A percentile compares a stretch with the other conserved stretches of the same genome.
phyloP scores from a whole-genome alignment of 1,284 basidiomycete species.

The Blastosporella zonata region DNA sequence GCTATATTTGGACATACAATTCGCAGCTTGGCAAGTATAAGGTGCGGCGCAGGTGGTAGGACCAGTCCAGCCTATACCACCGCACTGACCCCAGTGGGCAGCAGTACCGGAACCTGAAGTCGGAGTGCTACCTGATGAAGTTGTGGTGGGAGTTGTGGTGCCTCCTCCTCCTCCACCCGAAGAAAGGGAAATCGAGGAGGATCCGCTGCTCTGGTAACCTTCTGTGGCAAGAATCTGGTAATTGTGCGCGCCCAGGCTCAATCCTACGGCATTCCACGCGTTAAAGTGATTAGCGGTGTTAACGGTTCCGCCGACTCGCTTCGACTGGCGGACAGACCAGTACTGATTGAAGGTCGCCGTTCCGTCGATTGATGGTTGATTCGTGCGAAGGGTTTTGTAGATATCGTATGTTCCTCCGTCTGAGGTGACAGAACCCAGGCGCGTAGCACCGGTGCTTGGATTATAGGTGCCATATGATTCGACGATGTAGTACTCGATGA shows the following conservation, averaged over 20 bases:
- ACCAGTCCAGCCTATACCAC: constrained; percentile 3
- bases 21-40: not conserved
- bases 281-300: constrained; percentile 26
- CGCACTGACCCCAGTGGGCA: constrained; percentile 1
- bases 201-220: constrained; percentile 27
- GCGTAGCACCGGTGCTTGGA: constrained; percentile 27
- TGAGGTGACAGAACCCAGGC: constrained; percentile 27
- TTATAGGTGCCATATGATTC: constrained; percentile 39
- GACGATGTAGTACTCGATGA: constrained; percentile 41
- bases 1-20: not conserved
- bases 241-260: constrained; percentile 32
- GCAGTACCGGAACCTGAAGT: not conserved
- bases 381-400: constrained; percentile 23
- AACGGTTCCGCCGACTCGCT: constrained; percentile 30
- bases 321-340: constrained; percentile 26
- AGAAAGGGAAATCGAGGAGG: not conserved
- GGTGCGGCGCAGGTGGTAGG: not conserved
- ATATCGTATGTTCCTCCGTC: constrained; percentile 21
- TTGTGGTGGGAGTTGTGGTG: not conserved
- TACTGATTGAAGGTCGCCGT: constrained; percentile 29
- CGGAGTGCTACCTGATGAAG: not conserved
- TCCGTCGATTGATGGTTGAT: constrained; percentile 28
- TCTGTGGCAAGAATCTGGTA: constrained; percentile 20
- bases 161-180: not conserved
- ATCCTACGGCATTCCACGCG: constrained; percentile 24